These are phyloP conservation scores for Alternaria atra DNA, from an alignment of 2,329 filamentous ascomycete genomes.

Conservation along the genomic window DNA sequence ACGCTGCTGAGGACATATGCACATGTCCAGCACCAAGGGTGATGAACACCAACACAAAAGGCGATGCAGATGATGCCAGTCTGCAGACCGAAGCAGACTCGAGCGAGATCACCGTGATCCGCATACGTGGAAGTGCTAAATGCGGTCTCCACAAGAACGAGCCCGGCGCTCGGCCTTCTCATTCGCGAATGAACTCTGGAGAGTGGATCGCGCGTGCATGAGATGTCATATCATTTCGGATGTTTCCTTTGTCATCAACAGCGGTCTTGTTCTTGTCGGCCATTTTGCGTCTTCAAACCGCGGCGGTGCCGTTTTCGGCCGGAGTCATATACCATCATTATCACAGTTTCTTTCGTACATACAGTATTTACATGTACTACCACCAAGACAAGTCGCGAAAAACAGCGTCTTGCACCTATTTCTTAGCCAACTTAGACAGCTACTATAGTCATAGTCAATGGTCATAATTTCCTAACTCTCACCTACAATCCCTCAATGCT, in stretches of 20 bases:
- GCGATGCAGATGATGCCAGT: not conserved
- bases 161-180: not conserved
- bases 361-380: not conserved
- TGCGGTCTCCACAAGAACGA: not conserved
- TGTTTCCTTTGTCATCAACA: not conserved
- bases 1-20: not conserved
- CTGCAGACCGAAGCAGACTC: slow-evolving; percentile 5
- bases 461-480: not conserved
- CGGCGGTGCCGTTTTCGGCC: not conserved
- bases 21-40: not conserved
- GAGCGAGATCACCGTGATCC: slow-evolving; percentile 2
- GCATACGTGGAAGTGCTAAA: not conserved
- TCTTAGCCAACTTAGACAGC: not conserved
- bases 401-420: not conserved
- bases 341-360: not conserved
- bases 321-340: slow-evolving; percentile 7
- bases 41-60: not conserved
- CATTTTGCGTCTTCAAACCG: not conserved
- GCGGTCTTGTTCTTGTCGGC: not conserved
- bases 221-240: not conserved
- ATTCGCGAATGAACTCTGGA: not conserved
- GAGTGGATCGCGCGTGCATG: not conserved
- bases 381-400: not conserved
- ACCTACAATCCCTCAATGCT: not conserved
- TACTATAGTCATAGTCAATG: not conserved